Evolutionary conservation across 31 red algal genomes (phyloP).

Genomic region (Odonthalia washingtoniensis): DNA sequence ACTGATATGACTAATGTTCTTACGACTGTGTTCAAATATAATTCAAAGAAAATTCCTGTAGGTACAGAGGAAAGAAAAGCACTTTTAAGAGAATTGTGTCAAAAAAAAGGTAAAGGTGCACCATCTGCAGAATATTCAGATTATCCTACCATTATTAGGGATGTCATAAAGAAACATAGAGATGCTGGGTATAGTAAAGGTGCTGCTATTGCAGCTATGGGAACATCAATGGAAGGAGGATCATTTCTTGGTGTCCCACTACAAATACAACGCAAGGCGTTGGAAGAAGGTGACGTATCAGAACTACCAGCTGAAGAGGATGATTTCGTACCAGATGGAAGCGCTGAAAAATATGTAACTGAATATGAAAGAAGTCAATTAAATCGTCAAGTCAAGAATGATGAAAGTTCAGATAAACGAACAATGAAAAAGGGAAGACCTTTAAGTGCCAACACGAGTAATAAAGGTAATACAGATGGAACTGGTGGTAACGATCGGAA

Average conservation of each 20-base stretch:
- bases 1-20: conserved; percentile 75
- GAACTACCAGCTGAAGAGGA: conserved; percentile 67
- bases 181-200: conserved; percentile 47
- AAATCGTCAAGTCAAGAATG: background rate
- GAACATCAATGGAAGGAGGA: conserved; percentile 51
- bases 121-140: conserved; percentile 64
- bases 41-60: conserved; percentile 74
- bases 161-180: conserved; percentile 74
- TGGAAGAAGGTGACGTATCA: conserved; percentile 74
- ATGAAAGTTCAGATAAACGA: background rate
- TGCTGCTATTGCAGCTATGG: conserved; percentile 49
- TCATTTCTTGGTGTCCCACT: conserved; percentile 57
- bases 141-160: conserved; percentile 66
- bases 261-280: conserved; percentile 55
- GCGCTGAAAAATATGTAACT: conserved; percentile 36
- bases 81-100: conserved; percentile 71
- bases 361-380: conserved; percentile 2
- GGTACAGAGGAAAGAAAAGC: conserved; percentile 76
- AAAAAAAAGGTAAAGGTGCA: conserved; percentile 56
- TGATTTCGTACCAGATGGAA: conserved; percentile 53
- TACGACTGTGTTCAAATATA: conserved; percentile 61
- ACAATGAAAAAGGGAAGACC: background rate
- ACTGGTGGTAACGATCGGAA: too few relatives aligned
- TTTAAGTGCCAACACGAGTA: background rate
- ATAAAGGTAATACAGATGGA: too few relatives aligned